phyloP scores from a whole-genome alignment of 2,329 filamentous ascomycete genomes.

The Scolecobasidium constrictum region DNA sequence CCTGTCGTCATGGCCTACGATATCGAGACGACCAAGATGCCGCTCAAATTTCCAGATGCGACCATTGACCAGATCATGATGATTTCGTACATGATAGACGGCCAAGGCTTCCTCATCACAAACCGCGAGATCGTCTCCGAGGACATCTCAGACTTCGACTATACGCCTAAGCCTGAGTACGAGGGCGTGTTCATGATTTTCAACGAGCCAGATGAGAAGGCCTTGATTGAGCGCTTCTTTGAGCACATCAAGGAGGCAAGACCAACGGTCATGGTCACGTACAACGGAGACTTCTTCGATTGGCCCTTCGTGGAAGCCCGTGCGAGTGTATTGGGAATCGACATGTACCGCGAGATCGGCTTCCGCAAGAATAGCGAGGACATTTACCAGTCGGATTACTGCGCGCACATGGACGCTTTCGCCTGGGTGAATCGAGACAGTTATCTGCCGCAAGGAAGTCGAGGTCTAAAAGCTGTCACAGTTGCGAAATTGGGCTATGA shows the following conservation, averaged over 20 bases:
- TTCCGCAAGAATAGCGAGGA: conserved; percentile 94
- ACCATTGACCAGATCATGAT: conserved; percentile 98
- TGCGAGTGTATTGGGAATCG: conserved; percentile 87
- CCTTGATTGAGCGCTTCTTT: conserved; percentile 82
- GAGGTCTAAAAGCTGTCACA: conserved; percentile 93
- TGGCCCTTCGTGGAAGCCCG: conserved; percentile 96
- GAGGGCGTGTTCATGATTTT: conserved; percentile 94
- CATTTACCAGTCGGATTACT: conserved; percentile 91
- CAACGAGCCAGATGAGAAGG: conserved; percentile 91
- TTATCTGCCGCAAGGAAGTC: conserved; percentile 92
- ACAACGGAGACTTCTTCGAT: conserved; percentile 99
- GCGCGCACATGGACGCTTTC: conserved; percentile 98
- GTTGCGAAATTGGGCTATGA: conserved; percentile 97
- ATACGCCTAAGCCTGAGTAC: conserved; percentile 95
- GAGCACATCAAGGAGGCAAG: conserved; percentile 87
- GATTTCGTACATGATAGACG: conserved; percentile 99
- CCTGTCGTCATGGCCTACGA: conserved; percentile 98
- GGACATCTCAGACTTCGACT: conserved; percentile 95
- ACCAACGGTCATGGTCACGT: conserved; percentile 97
- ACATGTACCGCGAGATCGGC: conserved; percentile 98
- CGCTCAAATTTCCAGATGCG: conserved; percentile 92
- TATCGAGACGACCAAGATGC: conserved; percentile 94
- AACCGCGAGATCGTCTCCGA: conserved; percentile 97
- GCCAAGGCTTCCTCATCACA: conserved; percentile 93
- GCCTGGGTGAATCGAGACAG: conserved; percentile 98